These are phyloP conservation scores for Pseudogymnoascus sp. DNA, from an alignment of 2,329 filamentous ascomycete species.

Conservation along the genomic window DNA sequence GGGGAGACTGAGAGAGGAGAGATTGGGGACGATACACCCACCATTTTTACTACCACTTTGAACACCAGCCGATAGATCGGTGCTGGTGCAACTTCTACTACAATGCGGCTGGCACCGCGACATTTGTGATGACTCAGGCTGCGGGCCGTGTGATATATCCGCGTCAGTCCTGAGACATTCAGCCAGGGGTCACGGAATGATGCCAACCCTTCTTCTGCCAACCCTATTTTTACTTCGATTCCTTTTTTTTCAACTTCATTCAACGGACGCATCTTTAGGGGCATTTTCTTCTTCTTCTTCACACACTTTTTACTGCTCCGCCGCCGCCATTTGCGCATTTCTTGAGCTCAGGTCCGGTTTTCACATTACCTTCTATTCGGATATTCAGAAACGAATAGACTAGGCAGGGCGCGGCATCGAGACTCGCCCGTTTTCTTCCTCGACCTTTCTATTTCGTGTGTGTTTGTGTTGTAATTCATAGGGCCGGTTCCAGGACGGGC, in stretches of 20 bases:
- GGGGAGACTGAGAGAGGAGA: background rate
- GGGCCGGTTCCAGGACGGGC: background rate
- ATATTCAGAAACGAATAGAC: background rate
- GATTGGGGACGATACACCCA: background rate
- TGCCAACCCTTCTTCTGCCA: conserved; percentile 5
- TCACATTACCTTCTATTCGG: background rate
- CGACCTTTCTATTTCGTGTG: background rate
- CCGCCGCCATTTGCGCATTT: background rate
- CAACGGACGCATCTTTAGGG: conserved; percentile 1
- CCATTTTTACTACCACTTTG: background rate
- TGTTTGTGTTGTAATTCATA: conserved; percentile 5
- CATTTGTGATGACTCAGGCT: background rate
- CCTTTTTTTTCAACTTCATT: background rate
- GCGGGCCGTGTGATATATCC: background rate
- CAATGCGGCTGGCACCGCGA: conserved; percentile 3
- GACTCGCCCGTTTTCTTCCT: background rate
- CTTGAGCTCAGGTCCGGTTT: background rate
- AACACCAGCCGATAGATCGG: background rate
- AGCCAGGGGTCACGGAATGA: background rate
- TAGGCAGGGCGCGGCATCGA: background rate
- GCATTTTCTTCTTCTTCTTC: background rate
- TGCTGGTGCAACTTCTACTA: background rate
- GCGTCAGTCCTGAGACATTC: background rate
- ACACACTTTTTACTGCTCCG: background rate
- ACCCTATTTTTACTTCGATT: background rate